Base-by-base conservation (phyloP, 371 early-diverging fungal species). In the Quaeritorhiza haematococci region DNA sequence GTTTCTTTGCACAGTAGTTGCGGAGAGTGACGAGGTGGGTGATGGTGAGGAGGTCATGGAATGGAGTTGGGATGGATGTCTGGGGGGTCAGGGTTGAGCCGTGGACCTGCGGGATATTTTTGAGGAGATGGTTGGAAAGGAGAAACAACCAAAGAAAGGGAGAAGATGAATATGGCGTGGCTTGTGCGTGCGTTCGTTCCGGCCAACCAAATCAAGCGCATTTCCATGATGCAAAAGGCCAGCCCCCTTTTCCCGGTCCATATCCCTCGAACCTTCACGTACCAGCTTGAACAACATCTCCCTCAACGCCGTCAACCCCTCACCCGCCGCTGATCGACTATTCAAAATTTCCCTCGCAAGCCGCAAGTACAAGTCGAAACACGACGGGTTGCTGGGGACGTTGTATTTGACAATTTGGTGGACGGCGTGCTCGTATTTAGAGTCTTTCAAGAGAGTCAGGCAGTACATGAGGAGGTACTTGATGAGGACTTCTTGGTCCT, bases 251-350 rank as follows among this genome's bases (percentile, higher is more conserved):
- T n/a, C n/a, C n/a, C n/a, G n/a, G n/a, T n/a, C n/a, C n/a, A n/a
- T 7, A 55, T 29, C 55, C 45, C 13, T 24, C 19, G 23, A 52
- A 47, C 19, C 28, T 7, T 23, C 15, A 23, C 49, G 8, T 30
- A 74, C 75, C 50, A 76, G 57, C 45, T 79, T 75, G 55, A 66
- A 75, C 27, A 79, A 65, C 56, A 79, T 46, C 23, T 79, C 77
- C 10, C 77, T 30, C 13, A 73, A 33, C 13, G 67, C 56, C 19
- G 71, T 27, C 3, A 71, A 32, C 24, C 63, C 60, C n/a, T 53
- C 44, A 15, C 52, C 54, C 23, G 29, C 52, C 34, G 41, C 38
- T 2, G 35, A 23, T 3, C 58, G 55, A 30, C 27, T 26, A 27
- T 44, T n/a, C 4, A 74, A 44, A 6, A 72, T 57, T 42, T 68